Evolutionary conservation across 2,329 filamentous ascomycete genomes (phyloP), one percentile per base, ranked within the genome.

Genomic region (Neofusicoccum laricinum): DNA sequence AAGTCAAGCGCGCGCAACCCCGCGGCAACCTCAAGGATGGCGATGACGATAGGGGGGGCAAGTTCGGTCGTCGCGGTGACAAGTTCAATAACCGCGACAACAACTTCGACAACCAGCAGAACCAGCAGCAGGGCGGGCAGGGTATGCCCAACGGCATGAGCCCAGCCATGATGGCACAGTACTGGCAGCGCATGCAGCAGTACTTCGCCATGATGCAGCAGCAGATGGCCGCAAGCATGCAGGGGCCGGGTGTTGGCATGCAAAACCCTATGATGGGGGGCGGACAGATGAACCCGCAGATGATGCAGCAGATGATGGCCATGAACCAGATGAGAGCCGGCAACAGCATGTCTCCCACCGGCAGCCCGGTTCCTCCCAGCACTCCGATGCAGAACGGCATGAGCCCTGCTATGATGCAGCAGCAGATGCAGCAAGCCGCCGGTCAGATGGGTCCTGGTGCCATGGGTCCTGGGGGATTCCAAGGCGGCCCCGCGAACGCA

Each of bases 151-250:
- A 80, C 73, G 89, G 90, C 67, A 96, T 98, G 91, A 96, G 91
- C 19, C 94, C 94, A 0, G 93, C 97, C 73, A 89, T 96, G 82
- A 97, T 98, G 93, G 95, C 95, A 2, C 93, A 97, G 76, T 97
- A 98, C 80, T 96, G 95, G 88, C 92, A 97, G 77, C 88, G 93
- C 53, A 98, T 99, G 94, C 95, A 99, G 78, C 92, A 97, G 76
- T 97, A 96, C 79, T 96, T 97, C 77, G 84, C 89, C 64, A 89
- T 97, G 85, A 95, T 97, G 92, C 93, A 96, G 78, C 91, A 94
- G 72, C 90, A 95, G 75, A 92, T 96, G 86, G 90, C 89, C 55
- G 75, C 78, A 34, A 62, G 53, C 51, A 67, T 66, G 62, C 67
- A 75, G 68, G 78, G 81, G 70, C 25, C 25, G 7, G 77, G 78